Evolutionary conservation across 805 yeast genomes (phyloP).

Genomic region (Lachancea cidri): DNA sequence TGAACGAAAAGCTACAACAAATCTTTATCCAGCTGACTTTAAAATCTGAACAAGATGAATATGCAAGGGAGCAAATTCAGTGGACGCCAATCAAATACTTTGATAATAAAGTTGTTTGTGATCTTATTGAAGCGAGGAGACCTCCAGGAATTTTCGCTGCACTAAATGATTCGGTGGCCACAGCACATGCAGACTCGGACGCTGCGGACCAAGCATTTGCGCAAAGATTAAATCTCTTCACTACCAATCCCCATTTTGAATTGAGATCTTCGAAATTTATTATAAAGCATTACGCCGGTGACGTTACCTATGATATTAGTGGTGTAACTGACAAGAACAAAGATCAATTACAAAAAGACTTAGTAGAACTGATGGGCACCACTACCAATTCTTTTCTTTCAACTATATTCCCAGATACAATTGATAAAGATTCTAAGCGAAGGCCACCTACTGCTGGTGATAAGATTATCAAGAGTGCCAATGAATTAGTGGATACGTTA

Average conservation of each 20-base stretch:
- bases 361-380: conserved; percentile 70
- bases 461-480: conserved; percentile 88
- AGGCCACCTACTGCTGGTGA: conserved; percentile 97
- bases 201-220: conserved; percentile 98
- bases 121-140: conserved; percentile 84
- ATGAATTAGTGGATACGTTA: conserved; percentile 79
- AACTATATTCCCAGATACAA: conserved; percentile 56
- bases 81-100: conserved; percentile 98
- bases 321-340: conserved; percentile 96
- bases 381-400: conserved; percentile 62
- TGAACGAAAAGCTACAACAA: conserved; percentile 92
- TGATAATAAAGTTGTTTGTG: conserved; percentile 95
- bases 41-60: conserved; percentile 97
- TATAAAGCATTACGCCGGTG: conserved; percentile 97
- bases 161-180: conserved; percentile 92
- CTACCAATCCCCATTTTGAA: conserved; percentile 82
- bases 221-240: conserved; percentile 81
- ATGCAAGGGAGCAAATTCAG: conserved; percentile 87
- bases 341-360: conserved; percentile 85
- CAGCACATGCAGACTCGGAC: conserved; percentile 94
- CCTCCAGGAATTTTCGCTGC: conserved; percentile 98
- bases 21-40: conserved; percentile 92
- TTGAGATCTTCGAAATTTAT: conserved; percentile 81
- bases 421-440: conserved; percentile 63
- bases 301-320: conserved; percentile 83